phyloP scores from a whole-genome alignment of 148 eudicot genomes.

The Chenopodium album region DNA sequence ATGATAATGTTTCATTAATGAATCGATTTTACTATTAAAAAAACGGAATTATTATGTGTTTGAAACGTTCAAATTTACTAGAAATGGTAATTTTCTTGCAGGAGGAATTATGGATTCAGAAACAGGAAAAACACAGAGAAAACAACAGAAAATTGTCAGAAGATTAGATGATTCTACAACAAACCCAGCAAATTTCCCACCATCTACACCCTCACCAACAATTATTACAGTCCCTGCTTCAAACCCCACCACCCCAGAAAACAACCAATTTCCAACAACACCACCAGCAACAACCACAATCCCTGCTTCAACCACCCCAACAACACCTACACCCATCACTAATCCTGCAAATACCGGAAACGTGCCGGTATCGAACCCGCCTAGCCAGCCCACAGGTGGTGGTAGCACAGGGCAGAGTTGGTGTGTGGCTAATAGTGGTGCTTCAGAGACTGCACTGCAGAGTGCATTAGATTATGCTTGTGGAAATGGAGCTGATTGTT shows the following conservation, averaged over 20 bases:
- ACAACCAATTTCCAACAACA: conserved; percentile 27
- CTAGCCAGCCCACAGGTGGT: conserved; percentile 21
- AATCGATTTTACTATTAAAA: too few relatives aligned
- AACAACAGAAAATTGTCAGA: conserved; percentile 22
- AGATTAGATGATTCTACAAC: conserved; percentile 45
- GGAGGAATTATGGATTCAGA: conserved; percentile 21
- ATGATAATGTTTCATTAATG: too few relatives aligned
- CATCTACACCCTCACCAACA: conserved; percentile 42
- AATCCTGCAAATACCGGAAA: conserved; percentile 39
- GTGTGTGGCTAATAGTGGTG: conserved; percentile 79
- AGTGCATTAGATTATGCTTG: conserved; percentile 85
- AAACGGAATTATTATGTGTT: too few relatives aligned
- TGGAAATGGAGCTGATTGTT: conserved; percentile 87
- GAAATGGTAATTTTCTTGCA: conserved; percentile 10
- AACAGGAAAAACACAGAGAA: conserved; percentile 31
- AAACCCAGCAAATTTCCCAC: conserved; percentile 46
- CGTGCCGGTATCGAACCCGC: conserved; percentile 37
- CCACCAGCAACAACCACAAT: conserved; percentile 32
- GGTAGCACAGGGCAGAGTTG: conserved; percentile 58
- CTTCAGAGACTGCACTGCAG: conserved; percentile 49
- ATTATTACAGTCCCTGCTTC: conserved; percentile 55
- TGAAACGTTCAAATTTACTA: background rate
- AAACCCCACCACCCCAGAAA: conserved; percentile 41
- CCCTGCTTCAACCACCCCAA: conserved; percentile 30
- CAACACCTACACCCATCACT: conserved; percentile 28